Evolutionary conservation across 1,284 basidiomycete genomes (phyloP).

Genomic region (Leucocoprinus gongylophorus): DNA sequence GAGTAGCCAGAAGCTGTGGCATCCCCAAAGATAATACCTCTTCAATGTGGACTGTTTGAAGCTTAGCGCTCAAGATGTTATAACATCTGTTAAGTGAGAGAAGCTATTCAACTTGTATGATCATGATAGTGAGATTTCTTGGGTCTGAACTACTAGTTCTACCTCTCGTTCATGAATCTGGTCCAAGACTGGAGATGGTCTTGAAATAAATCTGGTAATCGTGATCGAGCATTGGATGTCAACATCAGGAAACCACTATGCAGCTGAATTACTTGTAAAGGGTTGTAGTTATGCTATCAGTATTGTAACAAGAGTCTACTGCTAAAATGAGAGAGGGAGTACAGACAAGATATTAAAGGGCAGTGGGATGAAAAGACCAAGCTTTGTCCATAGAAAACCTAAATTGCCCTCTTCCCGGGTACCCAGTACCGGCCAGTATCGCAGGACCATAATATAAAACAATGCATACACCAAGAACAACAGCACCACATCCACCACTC

Average conservation of each 20-base stretch:
- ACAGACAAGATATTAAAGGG: neutral
- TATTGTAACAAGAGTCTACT: neutral
- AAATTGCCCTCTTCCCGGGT: neutral
- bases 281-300: conserved; percentile 1
- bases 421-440: neutral
- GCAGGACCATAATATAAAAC: neutral
- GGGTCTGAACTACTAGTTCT: no score
- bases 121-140: no score
- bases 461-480: neutral
- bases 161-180: no score
- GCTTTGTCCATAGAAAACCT: neutral
- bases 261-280: neutral
- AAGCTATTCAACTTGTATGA: no score
- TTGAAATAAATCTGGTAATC: neutral
- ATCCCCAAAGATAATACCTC: no score
- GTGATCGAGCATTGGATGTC: neutral
- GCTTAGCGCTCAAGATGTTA: no score
- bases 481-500: neutral
- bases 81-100: no score
- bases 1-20: no score
- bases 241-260: neutral
- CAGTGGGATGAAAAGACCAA: neutral
- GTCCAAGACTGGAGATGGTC: no score
- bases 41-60: no score
- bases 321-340: neutral